phyloP scores from a whole-genome alignment of 1,139 yeast genomes.

The Saccharomyces hybrid region DNA sequence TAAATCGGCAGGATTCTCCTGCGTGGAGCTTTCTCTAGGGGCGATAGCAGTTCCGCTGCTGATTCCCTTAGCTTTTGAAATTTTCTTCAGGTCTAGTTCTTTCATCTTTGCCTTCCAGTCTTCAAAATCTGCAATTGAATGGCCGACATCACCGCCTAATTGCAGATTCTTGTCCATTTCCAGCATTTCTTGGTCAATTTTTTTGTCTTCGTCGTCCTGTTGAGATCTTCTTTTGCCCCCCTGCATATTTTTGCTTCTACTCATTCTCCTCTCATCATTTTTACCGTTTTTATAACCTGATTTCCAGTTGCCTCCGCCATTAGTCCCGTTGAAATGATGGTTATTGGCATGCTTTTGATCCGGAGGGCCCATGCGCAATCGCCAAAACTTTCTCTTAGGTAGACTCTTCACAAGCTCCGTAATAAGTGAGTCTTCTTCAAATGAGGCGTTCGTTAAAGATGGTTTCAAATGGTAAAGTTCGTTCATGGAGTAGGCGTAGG shows the following conservation, averaged over 20 bases:
- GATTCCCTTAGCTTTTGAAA: slow-evolving; percentile 47
- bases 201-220: slow-evolving; percentile 3
- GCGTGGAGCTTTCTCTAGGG: not conserved
- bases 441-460: not conserved
- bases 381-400: slow-evolving; percentile 32
- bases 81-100: slow-evolving; percentile 44
- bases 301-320: slow-evolving; percentile 5
- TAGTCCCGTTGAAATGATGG: slow-evolving; percentile 3
- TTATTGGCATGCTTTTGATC: slow-evolving; percentile 12
- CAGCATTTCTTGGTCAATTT: slow-evolving; percentile 14
- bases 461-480: slow-evolving; percentile 11
- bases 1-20: slow-evolving; percentile 54
- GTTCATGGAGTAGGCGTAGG: slow-evolving; percentile 19
- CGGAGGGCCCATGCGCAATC: slow-evolving; percentile 23
- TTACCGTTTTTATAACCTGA: slow-evolving; percentile 9
- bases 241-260: not conserved
- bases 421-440: not conserved
- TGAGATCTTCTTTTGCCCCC: not conserved
- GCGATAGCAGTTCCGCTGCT: not conserved
- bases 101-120: slow-evolving; percentile 61
- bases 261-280: slow-evolving; percentile 7
- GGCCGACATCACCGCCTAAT: slow-evolving; percentile 34
- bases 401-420: slow-evolving; percentile 6
- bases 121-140: slow-evolving; percentile 65
- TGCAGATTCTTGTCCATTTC: slow-evolving; percentile 11